Evolutionary conservation across 148 eudicot species (phyloP).

Genomic region (Heliamphora exappendiculata): DNA sequence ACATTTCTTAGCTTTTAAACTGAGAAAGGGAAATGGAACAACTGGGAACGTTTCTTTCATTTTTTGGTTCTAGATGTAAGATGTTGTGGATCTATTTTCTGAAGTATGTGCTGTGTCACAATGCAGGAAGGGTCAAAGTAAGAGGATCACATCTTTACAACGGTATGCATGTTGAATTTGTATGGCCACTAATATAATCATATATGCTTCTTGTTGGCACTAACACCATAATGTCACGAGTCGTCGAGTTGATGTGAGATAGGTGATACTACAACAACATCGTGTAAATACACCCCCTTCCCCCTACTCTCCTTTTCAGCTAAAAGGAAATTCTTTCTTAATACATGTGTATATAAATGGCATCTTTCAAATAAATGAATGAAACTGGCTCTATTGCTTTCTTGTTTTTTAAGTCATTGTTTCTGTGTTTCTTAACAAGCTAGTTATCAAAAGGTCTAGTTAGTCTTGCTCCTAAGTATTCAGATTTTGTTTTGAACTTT

Average conservation of each 20-base stretch:
- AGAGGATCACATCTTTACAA: neutral
- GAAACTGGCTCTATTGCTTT: neutral
- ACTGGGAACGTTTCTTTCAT: neutral
- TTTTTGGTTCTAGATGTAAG: neutral
- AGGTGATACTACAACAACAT: constrained; percentile 2
- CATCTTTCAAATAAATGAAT: neutral
- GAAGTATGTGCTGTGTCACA: neutral
- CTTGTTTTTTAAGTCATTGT: neutral
- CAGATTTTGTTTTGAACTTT: neutral
- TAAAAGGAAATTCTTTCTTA: neutral
- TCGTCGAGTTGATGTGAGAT: neutral
- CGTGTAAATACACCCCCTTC: neutral
- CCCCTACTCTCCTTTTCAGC: neutral
- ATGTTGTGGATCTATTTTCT: neutral
- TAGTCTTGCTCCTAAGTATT: neutral
- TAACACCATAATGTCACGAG: too few species aligned
- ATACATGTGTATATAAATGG: neutral
- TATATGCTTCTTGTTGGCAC: too few species aligned
- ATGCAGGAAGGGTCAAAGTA: constrained; percentile 19
- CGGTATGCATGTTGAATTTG: neutral
- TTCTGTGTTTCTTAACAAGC: neutral
- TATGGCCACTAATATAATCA: neutral
- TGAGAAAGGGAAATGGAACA: neutral
- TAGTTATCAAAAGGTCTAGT: neutral
- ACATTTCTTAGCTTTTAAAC: neutral